Percentiles rank a stretch among this genome's conserved stretches.
Conservation (phyloP, 495 filamentous ascomycete genomes). For the Neurospora sp. region DNA sequence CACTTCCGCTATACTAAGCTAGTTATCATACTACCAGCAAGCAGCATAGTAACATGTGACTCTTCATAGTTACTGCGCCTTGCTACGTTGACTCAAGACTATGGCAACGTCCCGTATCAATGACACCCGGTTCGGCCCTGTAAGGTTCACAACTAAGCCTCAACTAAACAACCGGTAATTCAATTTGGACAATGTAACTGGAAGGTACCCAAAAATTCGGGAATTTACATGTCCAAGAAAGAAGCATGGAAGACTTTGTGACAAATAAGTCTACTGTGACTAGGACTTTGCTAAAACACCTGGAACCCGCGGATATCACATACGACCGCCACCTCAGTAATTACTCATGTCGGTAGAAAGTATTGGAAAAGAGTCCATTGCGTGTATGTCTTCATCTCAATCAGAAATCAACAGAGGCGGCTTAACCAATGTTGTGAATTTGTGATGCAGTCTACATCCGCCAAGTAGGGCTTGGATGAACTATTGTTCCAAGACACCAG, state of each 20-base stretch:
- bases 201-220: not conserved
- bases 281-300: not conserved
- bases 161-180: not conserved
- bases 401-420: not conserved
- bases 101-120: not conserved
- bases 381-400: not conserved
- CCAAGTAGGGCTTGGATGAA: not conserved
- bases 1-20: not conserved
- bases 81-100: not conserved
- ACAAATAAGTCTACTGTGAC: not conserved
- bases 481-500: not conserved
- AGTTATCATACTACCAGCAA: not conserved
- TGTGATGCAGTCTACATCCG: not conserved
- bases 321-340: not conserved
- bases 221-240: not conserved
- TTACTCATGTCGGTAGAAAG: not conserved
- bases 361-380: not conserved
- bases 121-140: not conserved
- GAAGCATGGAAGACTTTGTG: not conserved
- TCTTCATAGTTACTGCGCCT: not conserved
- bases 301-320: not conserved
- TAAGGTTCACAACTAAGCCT: not conserved
- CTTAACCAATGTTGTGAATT: not conserved
- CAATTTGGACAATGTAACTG: not conserved
- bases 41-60: not conserved